These are phyloP conservation scores for Lotus japonicus DNA, from an alignment of 306 rosid genomes.

Conservation along the genomic window DNA sequence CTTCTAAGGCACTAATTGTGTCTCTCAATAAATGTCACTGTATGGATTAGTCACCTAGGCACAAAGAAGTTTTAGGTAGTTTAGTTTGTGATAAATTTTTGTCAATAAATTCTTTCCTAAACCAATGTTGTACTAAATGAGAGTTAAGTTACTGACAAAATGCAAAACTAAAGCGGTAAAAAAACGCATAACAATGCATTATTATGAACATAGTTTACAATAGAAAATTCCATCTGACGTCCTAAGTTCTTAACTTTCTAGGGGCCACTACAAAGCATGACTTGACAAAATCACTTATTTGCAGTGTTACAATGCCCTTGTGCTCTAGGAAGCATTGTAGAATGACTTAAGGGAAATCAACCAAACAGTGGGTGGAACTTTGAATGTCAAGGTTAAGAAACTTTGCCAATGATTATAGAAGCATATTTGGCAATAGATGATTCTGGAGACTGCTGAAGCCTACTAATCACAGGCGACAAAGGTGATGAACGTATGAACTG, in stretches of 20 bases:
- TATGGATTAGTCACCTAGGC: neutral
- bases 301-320: no score
- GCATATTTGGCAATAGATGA: constrained; percentile 69
- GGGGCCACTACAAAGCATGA: neutral
- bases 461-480: constrained; percentile 61
- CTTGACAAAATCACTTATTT: neutral
- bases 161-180: no score
- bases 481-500: constrained; percentile 76
- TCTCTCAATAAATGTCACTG: neutral
- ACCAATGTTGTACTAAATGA: no score
- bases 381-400: constrained; percentile 46
- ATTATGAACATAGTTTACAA: constrained; percentile 8
- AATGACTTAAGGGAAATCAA: constrained; percentile 21
- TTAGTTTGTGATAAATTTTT: neutral
- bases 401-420: constrained; percentile 51
- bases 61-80: neutral
- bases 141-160: no score
- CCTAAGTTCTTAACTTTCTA: neutral
- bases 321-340: neutral
- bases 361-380: neutral
- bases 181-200: neutral
- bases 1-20: no score
- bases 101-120: no score
- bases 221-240: neutral
- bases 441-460: constrained; percentile 80